Conservation (phyloP, 176 grass and related monocot species). For the Avena eriantha region DNA sequence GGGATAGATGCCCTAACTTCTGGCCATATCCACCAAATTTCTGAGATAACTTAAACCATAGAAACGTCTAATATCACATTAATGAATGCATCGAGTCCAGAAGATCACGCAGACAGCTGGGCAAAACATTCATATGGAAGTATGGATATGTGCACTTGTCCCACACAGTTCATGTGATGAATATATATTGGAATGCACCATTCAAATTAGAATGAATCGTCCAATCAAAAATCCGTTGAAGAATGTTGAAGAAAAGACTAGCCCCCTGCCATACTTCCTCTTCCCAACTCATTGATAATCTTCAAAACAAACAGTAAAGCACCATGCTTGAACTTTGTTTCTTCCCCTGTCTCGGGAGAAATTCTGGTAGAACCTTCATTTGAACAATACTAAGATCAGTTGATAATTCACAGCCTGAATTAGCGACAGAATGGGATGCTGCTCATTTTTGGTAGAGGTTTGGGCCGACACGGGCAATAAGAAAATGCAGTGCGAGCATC, state of each 20-base stretch:
- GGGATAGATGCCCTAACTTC: too few species aligned
- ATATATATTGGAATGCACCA: constrained; percentile 47
- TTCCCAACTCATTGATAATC: not conserved
- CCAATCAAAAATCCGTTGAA: constrained; percentile 34
- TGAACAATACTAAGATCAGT: not conserved
- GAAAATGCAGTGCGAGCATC: too few species aligned
- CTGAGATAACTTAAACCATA: not conserved
- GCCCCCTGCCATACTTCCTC: not conserved
- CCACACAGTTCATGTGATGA: constrained; percentile 49
- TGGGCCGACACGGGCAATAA: not conserved
- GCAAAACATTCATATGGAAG: constrained; percentile 23
- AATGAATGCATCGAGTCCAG: constrained; percentile 34
- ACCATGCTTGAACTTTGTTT: constrained; percentile 9
- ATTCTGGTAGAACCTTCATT: not conserved
- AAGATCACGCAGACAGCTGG: constrained; percentile 20
- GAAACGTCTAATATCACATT: constrained; percentile 10
- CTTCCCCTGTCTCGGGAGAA: not conserved
- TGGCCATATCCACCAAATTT: not conserved
- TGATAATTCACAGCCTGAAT: not conserved
- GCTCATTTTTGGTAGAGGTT: not conserved
- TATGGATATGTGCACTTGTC: constrained; percentile 23
- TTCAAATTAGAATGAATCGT: constrained; percentile 25
- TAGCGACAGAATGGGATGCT: not conserved
- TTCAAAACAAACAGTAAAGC: not conserved
- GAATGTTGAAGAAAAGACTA: not conserved